These are phyloP conservation scores for Kwoniella shandongensis DNA, from an alignment of 768 basidiomycete genomes.

Conservation along the genomic window DNA sequence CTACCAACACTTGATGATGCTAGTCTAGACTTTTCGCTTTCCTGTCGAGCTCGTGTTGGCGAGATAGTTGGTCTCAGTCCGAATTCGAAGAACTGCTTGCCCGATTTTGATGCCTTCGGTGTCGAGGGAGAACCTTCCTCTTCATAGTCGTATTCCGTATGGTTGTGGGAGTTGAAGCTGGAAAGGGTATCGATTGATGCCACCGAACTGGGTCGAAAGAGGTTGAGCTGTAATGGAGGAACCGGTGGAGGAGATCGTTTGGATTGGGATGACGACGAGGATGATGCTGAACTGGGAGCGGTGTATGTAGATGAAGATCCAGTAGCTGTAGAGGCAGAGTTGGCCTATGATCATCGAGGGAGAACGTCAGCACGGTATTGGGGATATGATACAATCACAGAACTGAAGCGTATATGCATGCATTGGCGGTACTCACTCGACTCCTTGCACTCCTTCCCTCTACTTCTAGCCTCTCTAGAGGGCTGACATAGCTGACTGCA, in stretches of 20 bases:
- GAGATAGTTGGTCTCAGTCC: neutral
- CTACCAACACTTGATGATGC: slow-evolving; percentile 1
- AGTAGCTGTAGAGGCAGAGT: slow-evolving; percentile 10
- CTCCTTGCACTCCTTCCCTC: slow-evolving; percentile 19
- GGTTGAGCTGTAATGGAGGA: slow-evolving; percentile 23
- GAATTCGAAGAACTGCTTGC: slow-evolving; percentile 23
- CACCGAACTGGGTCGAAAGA: neutral
- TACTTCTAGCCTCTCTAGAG: slow-evolving; percentile 21
- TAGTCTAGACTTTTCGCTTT: neutral
- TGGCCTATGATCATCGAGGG: slow-evolving; percentile 6
- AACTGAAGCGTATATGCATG: too few relatives aligned
- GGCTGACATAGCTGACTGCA: slow-evolving; percentile 24
- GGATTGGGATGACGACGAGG: neutral
- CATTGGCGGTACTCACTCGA: slow-evolving; percentile 8
- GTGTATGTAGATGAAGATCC: neutral
- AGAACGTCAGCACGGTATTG: too few relatives aligned
- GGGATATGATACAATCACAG: too few relatives aligned
- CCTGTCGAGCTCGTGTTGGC: neutral
- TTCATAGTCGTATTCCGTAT: slow-evolving; percentile 6
- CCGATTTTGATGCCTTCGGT: slow-evolving; percentile 24
- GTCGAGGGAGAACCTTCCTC: slow-evolving; percentile 29
- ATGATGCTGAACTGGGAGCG: too few relatives aligned
- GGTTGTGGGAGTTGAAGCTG: neutral
- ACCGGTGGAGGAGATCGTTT: slow-evolving; percentile 5
- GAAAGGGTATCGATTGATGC: neutral